These are phyloP conservation scores for Nemania sp. DNA, from an alignment of 2,329 filamentous ascomycete species.

Conservation along the genomic window DNA sequence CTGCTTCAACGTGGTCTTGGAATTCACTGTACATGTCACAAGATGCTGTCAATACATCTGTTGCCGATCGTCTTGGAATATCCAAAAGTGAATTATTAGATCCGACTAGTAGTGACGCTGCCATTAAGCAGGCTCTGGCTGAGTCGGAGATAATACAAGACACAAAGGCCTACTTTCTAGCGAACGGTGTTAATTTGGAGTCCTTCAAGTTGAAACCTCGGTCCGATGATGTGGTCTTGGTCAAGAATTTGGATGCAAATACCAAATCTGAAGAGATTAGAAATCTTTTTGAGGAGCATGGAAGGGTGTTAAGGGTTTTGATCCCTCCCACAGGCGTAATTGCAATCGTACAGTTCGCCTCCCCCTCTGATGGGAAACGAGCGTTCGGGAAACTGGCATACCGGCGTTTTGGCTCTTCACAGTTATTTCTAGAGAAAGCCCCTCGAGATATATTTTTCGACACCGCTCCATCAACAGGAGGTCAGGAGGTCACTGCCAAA, in stretches of 20 bases:
- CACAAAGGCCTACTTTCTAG: conserved; percentile 89
- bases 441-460: conserved; percentile 80
- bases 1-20: conserved; percentile 89
- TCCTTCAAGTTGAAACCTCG: conserved; percentile 88
- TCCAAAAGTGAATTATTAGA: conserved; percentile 93
- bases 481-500: conserved; percentile 42
- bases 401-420: conserved; percentile 86
- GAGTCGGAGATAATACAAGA: conserved; percentile 97
- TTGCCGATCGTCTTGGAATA: conserved; percentile 87
- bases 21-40: conserved; percentile 99
- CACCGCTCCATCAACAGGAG: conserved; percentile 47
- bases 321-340: conserved; percentile 95
- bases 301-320: conserved; percentile 81
- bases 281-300: conserved; percentile 86
- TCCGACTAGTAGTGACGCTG: conserved; percentile 94
- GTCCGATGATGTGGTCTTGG: conserved; percentile 87
- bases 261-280: conserved; percentile 83
- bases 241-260: conserved; percentile 94
- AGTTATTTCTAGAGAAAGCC: conserved; percentile 90
- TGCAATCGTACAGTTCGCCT: conserved; percentile 89
- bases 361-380: conserved; percentile 81
- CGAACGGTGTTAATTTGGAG: conserved; percentile 90
- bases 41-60: conserved; percentile 91
- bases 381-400: conserved; percentile 91
- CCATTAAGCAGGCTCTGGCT: conserved; percentile 95